These are phyloP conservation scores for Rhododendron ferrugineum DNA, from an alignment of 148 eudicot species.

Conservation along the genomic window DNA sequence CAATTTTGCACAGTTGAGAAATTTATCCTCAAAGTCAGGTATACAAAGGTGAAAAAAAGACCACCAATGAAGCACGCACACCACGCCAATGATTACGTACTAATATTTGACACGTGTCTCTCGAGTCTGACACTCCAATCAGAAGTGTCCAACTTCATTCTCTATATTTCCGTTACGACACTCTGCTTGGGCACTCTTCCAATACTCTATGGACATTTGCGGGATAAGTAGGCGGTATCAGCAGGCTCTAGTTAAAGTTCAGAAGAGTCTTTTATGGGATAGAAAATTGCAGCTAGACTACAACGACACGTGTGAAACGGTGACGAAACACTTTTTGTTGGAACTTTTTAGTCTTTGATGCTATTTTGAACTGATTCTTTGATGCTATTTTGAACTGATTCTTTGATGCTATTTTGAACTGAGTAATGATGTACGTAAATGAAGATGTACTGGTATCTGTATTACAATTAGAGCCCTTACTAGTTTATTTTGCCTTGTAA, in stretches of 20 bases:
- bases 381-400: background rate
- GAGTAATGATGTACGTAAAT: background rate
- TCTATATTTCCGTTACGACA: background rate
- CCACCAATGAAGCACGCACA: background rate
- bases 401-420: background rate
- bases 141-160: background rate
- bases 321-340: background rate
- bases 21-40: background rate
- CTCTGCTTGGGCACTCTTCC: background rate
- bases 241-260: background rate
- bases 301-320: background rate
- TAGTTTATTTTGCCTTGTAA: background rate
- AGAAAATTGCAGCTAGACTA: background rate
- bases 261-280: background rate
- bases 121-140: background rate
- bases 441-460: background rate
- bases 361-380: background rate
- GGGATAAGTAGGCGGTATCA: background rate
- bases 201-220: background rate
- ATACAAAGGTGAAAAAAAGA: background rate
- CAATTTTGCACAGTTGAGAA: background rate
- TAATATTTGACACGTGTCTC: background rate
- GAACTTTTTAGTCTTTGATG: background rate
- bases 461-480: background rate
- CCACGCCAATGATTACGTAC: background rate